Evolutionary conservation across 2,329 filamentous ascomycete species (phyloP).

Genomic region (Leptographium flavum): DNA sequence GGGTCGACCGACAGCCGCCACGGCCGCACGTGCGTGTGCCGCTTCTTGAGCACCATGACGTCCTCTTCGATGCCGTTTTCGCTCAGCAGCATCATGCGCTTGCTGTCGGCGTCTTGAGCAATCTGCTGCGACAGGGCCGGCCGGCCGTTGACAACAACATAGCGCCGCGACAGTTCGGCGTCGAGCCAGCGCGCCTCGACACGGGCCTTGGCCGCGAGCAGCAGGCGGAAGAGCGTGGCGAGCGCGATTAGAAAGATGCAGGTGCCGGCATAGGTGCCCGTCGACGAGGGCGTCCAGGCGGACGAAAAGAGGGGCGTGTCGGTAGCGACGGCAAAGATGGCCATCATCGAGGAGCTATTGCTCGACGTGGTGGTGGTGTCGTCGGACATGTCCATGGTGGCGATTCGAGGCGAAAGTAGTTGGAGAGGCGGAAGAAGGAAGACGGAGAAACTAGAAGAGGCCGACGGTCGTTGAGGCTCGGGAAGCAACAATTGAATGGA

Average conservation of each 20-base stretch:
- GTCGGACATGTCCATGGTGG: conserved; percentile 5
- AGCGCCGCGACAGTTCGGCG: conserved; percentile 58
- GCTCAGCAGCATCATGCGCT: conserved; percentile 48
- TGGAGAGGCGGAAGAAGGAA: neutral
- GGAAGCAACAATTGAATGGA: no score
- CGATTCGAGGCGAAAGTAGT: neutral
- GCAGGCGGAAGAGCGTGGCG: conserved; percentile 50
- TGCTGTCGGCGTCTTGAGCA: conserved; percentile 44
- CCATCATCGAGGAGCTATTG: conserved; percentile 6
- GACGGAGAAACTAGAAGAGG: neutral
- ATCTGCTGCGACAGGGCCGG: conserved; percentile 43
- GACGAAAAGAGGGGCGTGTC: conserved; percentile 41
- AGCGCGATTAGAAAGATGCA: conserved; percentile 84
- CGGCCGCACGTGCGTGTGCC: conserved; percentile 39
- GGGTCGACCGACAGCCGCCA: conserved; percentile 75
- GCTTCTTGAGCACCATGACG: conserved; percentile 56
- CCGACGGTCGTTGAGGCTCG: no score
- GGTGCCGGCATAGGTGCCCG: conserved; percentile 68
- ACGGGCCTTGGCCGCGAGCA: conserved; percentile 59
- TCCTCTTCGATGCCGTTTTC: conserved; percentile 71
- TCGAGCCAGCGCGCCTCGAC: conserved; percentile 53
- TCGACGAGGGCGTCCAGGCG: conserved; percentile 57
- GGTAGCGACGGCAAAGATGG: conserved; percentile 41
- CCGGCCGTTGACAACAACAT: conserved; percentile 58
- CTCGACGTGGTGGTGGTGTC: conserved; percentile 3